Conservation (phyloP, 164 flowering plant species). For the Vitis riparia region DNA sequence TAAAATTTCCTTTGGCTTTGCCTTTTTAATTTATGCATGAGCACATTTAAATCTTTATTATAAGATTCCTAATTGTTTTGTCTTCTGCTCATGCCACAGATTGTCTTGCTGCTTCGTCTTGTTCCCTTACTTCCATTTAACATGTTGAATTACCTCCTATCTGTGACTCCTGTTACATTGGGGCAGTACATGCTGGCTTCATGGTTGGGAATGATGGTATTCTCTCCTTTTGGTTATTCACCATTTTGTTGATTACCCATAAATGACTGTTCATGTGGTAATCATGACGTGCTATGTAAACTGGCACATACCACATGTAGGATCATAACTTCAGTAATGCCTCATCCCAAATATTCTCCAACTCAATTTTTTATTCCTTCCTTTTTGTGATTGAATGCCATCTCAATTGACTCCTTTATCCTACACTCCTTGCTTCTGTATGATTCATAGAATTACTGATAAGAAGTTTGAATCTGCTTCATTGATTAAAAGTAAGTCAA, state of each 20-base stretch:
- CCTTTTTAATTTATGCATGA: neutral
- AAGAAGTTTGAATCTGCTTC: no score
- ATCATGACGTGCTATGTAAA: neutral
- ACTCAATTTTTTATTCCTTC: no score
- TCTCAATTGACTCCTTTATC: no score
- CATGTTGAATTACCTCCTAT: slow-evolving; percentile 74
- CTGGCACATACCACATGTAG: no score
- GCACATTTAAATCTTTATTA: no score
- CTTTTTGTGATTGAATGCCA: no score
- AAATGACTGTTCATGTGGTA: neutral
- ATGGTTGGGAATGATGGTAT: slow-evolving; percentile 87
- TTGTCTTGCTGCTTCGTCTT: slow-evolving; percentile 69
- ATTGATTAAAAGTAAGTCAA: no score
- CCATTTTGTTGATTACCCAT: neutral
- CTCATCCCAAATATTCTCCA: no score
- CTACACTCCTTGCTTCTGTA: no score
- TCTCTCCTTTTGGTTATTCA: neutral
- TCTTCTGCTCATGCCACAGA: slow-evolving; percentile 34
- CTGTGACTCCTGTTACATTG: slow-evolving; percentile 67
- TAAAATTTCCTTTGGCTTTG: neutral
- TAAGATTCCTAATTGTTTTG: no score
- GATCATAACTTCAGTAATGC: no score
- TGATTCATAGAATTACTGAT: no score
- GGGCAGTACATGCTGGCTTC: slow-evolving; percentile 70
- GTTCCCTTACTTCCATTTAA: slow-evolving; percentile 79